Percentiles rank a stretch among this genome's conserved stretches.
phyloP scores from a whole-genome alignment of 2,329 filamentous ascomycete species.

The Fusarium multiceps region DNA sequence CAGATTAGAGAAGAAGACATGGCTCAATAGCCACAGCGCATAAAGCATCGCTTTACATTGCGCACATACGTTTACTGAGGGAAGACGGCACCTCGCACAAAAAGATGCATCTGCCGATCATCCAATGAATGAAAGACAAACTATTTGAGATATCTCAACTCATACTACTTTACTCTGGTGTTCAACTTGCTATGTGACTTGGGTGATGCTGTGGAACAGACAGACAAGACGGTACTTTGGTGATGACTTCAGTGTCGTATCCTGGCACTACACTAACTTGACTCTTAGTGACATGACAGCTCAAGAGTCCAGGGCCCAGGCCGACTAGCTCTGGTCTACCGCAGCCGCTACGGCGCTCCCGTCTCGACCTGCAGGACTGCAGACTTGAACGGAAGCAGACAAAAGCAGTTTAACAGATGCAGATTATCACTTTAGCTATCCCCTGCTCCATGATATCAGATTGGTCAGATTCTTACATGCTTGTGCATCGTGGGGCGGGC shows the following conservation, averaged over 20 bases:
- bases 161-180: background rate
- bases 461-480: conserved; percentile 10
- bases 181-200: background rate
- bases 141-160: conserved; percentile 32
- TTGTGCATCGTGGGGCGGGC: conserved; percentile 26
- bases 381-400: conserved; percentile 7
- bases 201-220: background rate
- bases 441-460: conserved; percentile 17
- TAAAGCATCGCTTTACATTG: conserved; percentile 6
- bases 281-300: conserved; percentile 1
- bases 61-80: conserved; percentile 40
- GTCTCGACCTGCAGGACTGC: conserved; percentile 10
- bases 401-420: conserved; percentile 1
- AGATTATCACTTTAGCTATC: conserved; percentile 16
- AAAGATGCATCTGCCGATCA: conserved; percentile 37
- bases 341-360: conserved; percentile 16
- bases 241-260: background rate
- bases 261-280: background rate
- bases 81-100: conserved; percentile 35
- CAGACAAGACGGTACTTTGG: background rate
- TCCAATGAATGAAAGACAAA: conserved; percentile 36
- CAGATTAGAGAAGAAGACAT: conserved; percentile 36
- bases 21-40: conserved; percentile 37
- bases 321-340: background rate
- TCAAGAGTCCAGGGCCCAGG: conserved; percentile 1